Base-by-base conservation (phyloP, 306 rosid species). In the Comarum palustre region DNA sequence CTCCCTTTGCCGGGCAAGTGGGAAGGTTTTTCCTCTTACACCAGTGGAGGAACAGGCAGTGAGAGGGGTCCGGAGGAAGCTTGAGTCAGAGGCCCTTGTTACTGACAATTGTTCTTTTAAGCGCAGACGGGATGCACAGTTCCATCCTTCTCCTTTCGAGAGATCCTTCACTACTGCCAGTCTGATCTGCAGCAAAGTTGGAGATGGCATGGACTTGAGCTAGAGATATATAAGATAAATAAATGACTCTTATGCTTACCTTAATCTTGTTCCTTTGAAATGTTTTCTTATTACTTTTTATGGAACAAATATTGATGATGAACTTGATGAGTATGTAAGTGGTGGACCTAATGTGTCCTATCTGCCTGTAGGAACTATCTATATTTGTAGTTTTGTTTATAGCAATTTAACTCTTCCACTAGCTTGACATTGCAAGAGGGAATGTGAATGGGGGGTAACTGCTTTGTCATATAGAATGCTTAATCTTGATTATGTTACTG, bases 141-240 rank as follows among this genome's bases (percentile, higher is more conserved):
- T 82, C 75, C 89, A 89, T 73, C 89, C 97, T 73, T 93, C 98
- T 66, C 96, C 98, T 5, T 93, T 93, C 3, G 96, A 93, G 90
- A 86, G 87, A 72, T 88, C 93, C 68, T 88, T 93, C 83, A 75
- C 92, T 71, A 84, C 88, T 78, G 92, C 82, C 80, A 83, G 84
- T 75, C 96, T 96, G 74, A 86, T 93, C 73, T 93, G 92, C 86
- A 86, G 87, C 88, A 95, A 88, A 87, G 89, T 87, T 79, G 89
- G 92, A 78, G 97, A 93, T 74, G 96, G 89, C 90, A 93, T 87
- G 93, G 97, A 90, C 84, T 68, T 80, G 88, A 89, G 82, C 88
- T 90, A 89, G 67, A 34, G 96, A 84, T 74, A 68, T 78, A 78
- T 66, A 70, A 73, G 75, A 69, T 76, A 77, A 83, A 74, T 69